Evolutionary conservation across 2,329 filamentous ascomycete species (phyloP).

Genomic region (Hymenoscyphus occultus): DNA sequence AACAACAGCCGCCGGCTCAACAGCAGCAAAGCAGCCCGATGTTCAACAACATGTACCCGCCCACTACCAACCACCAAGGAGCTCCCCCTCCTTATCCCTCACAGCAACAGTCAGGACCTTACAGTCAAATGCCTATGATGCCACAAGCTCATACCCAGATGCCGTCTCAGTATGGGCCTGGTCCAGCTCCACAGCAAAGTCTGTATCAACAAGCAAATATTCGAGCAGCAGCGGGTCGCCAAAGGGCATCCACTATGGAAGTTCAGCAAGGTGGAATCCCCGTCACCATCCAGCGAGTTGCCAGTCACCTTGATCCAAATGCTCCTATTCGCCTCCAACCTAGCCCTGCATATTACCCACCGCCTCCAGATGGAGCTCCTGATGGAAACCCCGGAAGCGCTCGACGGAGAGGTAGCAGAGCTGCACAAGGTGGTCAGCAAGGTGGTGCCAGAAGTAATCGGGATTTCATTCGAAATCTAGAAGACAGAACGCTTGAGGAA

Average conservation of each 20-base stretch:
- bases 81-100: conserved; percentile 74
- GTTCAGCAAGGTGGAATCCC: conserved; percentile 92
- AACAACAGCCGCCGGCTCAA: conserved; percentile 31
- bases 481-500: conserved; percentile 91
- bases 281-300: conserved; percentile 87
- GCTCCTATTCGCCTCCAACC: conserved; percentile 92
- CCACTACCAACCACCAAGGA: conserved; percentile 50
- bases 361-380: conserved; percentile 77
- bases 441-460: conserved; percentile 60
- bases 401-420: conserved; percentile 73
- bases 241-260: conserved; percentile 94
- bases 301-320: conserved; percentile 91
- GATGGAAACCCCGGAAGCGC: conserved; percentile 58
- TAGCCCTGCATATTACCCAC: conserved; percentile 95
- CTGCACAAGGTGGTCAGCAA: conserved; percentile 50
- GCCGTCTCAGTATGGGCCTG: conserved; percentile 59
- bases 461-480: conserved; percentile 91
- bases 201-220: conserved; percentile 73
- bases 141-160: conserved; percentile 61
- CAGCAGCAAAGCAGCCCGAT: conserved; percentile 55
- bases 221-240: conserved; percentile 63
- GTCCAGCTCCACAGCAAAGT: conserved; percentile 55
- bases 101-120: conserved; percentile 62
- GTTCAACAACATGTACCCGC: conserved; percentile 79
- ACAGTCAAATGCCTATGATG: conserved; percentile 71